These are phyloP conservation scores for Cryphonectria naterciae DNA, from an alignment of 2,329 filamentous ascomycete species.

Conservation along the genomic window DNA sequence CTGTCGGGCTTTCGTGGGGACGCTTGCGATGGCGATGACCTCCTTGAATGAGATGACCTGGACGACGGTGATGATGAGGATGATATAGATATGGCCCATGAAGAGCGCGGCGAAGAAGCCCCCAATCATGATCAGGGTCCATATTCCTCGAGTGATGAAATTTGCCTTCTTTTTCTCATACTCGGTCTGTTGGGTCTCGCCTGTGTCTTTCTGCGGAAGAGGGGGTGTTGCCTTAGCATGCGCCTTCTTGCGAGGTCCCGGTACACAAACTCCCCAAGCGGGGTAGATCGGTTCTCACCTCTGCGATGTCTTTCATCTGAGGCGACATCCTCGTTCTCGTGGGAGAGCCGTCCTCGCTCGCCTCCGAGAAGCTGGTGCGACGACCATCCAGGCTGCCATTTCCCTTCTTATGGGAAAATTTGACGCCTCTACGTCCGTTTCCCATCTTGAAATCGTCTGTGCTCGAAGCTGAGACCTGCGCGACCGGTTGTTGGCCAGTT, in stretches of 20 bases:
- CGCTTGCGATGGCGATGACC: conserved; percentile 95
- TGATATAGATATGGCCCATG: conserved; percentile 96
- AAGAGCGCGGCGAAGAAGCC: conserved; percentile 92
- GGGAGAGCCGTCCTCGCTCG: conserved; percentile 60
- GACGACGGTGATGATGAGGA: conserved; percentile 87
- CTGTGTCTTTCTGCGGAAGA: conserved; percentile 45
- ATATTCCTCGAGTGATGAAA: conserved; percentile 95
- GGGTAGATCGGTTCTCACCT: conserved; percentile 35
- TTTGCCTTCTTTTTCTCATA: conserved; percentile 99
- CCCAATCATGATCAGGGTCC: conserved; percentile 97
- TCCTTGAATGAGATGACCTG: conserved; percentile 99
- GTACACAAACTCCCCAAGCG: background rate
- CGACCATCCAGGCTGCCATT: conserved; percentile 58
- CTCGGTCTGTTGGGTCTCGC: conserved; percentile 58
- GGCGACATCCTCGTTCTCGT: conserved; percentile 35
- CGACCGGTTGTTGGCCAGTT: background rate
- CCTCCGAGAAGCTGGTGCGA: conserved; percentile 73
- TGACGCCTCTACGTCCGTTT: conserved; percentile 55
- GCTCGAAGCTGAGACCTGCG: conserved; percentile 4
- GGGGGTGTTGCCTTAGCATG: conserved; percentile 30
- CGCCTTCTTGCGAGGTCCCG: background rate
- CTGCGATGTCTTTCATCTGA: conserved; percentile 44
- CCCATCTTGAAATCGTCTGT: conserved; percentile 34
- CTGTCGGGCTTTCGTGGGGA: conserved; percentile 87
- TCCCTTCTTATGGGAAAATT: conserved; percentile 56